Percentiles rank a stretch among this genome's conserved stretches.
Conservation (phyloP, 805 yeast genomes). For the Maudiozyma pseudohumilis region DNA sequence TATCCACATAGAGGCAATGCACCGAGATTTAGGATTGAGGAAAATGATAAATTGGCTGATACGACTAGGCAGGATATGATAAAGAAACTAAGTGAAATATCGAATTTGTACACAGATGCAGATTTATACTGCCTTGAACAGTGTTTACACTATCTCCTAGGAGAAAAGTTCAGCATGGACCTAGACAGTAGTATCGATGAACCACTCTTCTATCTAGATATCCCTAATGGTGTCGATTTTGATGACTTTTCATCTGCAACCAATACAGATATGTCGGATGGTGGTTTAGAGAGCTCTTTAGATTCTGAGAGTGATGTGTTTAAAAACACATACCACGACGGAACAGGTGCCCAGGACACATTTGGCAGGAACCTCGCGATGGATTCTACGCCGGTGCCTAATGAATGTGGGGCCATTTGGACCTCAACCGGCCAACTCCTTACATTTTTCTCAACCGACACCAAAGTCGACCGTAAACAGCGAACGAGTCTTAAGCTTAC, state of each 20-base stretch:
- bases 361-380: slow-evolving; percentile 28
- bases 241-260: slow-evolving; percentile 29
- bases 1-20: slow-evolving; percentile 52
- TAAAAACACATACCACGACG: slow-evolving; percentile 22
- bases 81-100: slow-evolving; percentile 42
- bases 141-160: slow-evolving; percentile 65
- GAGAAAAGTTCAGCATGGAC: slow-evolving; percentile 56
- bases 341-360: slow-evolving; percentile 4
- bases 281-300: slow-evolving; percentile 21
- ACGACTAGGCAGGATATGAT: slow-evolving; percentile 43
- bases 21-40: slow-evolving; percentile 63
- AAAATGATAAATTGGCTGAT: slow-evolving; percentile 55
- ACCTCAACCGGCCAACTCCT: slow-evolving; percentile 66
- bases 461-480: slow-evolving; percentile 31
- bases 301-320: slow-evolving; percentile 34
- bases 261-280: slow-evolving; percentile 26
- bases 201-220: slow-evolving; percentile 24
- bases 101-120: slow-evolving; percentile 44
- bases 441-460: slow-evolving; percentile 66
- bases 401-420: slow-evolving; percentile 91
- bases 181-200: slow-evolving; percentile 26
- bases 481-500: slow-evolving; percentile 24
- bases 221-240: slow-evolving; percentile 25
- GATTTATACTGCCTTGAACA: slow-evolving; percentile 71
- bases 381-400: slow-evolving; percentile 85